Conservation (phyloP, 2,329 filamentous ascomycete genomes). For the Hansfordia pulvinata region DNA sequence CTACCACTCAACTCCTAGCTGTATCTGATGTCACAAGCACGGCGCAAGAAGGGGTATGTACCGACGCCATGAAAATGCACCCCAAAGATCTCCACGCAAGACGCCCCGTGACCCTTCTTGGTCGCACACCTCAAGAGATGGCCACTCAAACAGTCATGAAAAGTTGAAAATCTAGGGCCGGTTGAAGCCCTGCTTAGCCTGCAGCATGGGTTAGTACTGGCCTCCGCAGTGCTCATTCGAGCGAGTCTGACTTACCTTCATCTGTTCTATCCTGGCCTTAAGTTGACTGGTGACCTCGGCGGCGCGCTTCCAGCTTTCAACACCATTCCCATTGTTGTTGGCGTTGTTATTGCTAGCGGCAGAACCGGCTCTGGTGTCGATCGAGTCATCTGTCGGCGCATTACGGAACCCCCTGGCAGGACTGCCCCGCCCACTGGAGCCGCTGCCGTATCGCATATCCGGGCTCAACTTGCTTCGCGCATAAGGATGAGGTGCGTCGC, state of each 20-base stretch:
- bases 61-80: slow-evolving; percentile 16
- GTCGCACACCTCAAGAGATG: too few relatives aligned
- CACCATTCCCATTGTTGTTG: slow-evolving; percentile 39
- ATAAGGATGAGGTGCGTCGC: slow-evolving; percentile 27
- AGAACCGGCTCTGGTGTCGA: slow-evolving; percentile 5
- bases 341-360: too few relatives aligned
- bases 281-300: slow-evolving; percentile 96
- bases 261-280: slow-evolving; percentile 95
- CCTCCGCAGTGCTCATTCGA: background rate
- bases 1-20: slow-evolving; percentile 1
- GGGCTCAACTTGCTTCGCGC: slow-evolving; percentile 39
- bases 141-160: too few relatives aligned
- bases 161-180: slow-evolving; percentile 23
- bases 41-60: slow-evolving; percentile 10
- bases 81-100: slow-evolving; percentile 6
- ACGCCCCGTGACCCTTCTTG: slow-evolving; percentile 3
- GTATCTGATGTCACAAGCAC: background rate
- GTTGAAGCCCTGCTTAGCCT: slow-evolving; percentile 38
- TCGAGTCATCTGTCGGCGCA: slow-evolving; percentile 13
- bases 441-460: slow-evolving; percentile 38
- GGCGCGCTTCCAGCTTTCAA: slow-evolving; percentile 92
- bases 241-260: slow-evolving; percentile 52
- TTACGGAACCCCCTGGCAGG: slow-evolving; percentile 41
- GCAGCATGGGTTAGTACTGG: slow-evolving; percentile 5
- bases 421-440: slow-evolving; percentile 43